phyloP scores from a whole-genome alignment of 2,329 filamentous ascomycete species.

The Coniella lustricola region DNA sequence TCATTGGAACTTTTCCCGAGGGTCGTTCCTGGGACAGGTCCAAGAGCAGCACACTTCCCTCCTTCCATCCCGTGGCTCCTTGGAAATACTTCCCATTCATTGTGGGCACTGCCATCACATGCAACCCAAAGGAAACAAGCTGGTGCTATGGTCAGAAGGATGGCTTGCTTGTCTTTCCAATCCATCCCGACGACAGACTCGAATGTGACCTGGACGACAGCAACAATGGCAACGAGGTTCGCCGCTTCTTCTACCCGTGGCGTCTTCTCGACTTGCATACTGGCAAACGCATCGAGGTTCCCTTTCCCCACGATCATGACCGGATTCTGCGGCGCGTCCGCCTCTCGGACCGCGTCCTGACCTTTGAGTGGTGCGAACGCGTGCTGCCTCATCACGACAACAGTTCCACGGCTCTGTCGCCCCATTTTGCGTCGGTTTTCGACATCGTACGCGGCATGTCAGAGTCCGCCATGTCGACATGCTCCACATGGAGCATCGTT shows the following conservation, averaged over 20 bases:
- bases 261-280: slow-evolving; percentile 45
- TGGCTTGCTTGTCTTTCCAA: slow-evolving; percentile 46
- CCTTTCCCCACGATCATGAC: slow-evolving; percentile 38
- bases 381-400: slow-evolving; percentile 45
- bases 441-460: slow-evolving; percentile 31
- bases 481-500: slow-evolving; percentile 32
- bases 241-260: slow-evolving; percentile 23
- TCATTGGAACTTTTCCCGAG: slow-evolving; percentile 26
- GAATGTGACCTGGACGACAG: background rate
- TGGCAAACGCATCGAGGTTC: slow-evolving; percentile 35
- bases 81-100: slow-evolving; percentile 40
- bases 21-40: too few relatives aligned
- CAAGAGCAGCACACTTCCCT: slow-evolving; percentile 18
- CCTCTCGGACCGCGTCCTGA: slow-evolving; percentile 45
- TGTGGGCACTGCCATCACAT: slow-evolving; percentile 31
- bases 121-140: slow-evolving; percentile 38
- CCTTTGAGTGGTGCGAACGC: slow-evolving; percentile 57
- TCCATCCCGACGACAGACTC: slow-evolving; percentile 22
- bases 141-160: slow-evolving; percentile 51
- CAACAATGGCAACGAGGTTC: background rate
- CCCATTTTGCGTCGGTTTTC: slow-evolving; percentile 54
- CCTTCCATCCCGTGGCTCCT: slow-evolving; percentile 26
- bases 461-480: slow-evolving; percentile 10
- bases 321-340: slow-evolving; percentile 49
- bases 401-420: slow-evolving; percentile 42